Base-by-base conservation (phyloP, 768 basidiomycete species). In the Gloeopeniophorella convolvens region DNA sequence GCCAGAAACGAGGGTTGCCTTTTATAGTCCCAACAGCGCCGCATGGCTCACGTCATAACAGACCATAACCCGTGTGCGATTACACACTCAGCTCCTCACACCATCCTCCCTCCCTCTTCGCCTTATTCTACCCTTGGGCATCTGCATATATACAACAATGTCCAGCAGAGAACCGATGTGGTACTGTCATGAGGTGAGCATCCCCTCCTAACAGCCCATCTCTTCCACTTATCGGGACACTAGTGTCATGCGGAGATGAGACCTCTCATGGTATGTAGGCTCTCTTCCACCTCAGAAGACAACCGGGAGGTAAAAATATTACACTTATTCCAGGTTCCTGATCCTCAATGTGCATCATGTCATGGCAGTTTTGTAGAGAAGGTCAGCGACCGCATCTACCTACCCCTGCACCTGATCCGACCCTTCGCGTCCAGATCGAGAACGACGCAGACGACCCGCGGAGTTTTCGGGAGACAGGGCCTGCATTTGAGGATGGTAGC, bases 221-320 rank as follows among this genome's bases (percentile, higher is more conserved):
- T 16, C 54, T 11, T 36, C 48, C 40, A 49, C 36, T 54, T 20
- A 45, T 21, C 30, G 5, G 46, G 42, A 27, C 36, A 51, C 12
- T 61, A 93, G 91, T 95, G 92, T 62, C 76, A 82, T 64, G 81
- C 86, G 45, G 89, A 94, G 68, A 93, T 89, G 89, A 71, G 84
- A 45, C 89, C 91, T 1, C 69, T 92, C 39, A 89, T 87, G 85
- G 89, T 90, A 57, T 34, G 53, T 51, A 50, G 13, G n/a, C 36
- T 11, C 28, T 37, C 56, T 33, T 51, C 44, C 28, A 51, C 44
- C 21, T 24, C 23, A 52, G 48, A 58, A 55, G 55, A 41, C 42
- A 55, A 23, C 24, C 31, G 45, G 39, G 30, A 23, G 31, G 18
- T 23, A 27, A n/a, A 13, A 18, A 9, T 3, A 9, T 28, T 15